phyloP scores from a whole-genome alignment of 106 monocot genomes.

The Platanthera zijinensis region DNA sequence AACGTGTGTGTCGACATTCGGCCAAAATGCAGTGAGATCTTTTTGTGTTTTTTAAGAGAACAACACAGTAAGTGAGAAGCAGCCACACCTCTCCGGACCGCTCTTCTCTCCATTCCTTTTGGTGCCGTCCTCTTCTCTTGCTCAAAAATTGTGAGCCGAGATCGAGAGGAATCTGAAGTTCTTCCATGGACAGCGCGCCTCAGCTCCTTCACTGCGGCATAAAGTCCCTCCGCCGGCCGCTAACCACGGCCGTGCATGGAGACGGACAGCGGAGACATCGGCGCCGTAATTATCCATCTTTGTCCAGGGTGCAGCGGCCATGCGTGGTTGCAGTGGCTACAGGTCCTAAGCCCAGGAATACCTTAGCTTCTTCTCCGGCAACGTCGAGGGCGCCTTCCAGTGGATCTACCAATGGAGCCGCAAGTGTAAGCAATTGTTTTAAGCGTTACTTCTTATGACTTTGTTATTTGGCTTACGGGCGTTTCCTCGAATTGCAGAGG shows the following conservation, averaged over 20 bases:
- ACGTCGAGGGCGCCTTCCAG: constrained; percentile 14
- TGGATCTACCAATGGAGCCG: constrained; percentile 8
- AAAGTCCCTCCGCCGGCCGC: constrained; percentile 21
- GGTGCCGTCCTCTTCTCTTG: not conserved
- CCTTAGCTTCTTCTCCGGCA: constrained; percentile 4
- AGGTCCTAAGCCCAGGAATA: constrained; percentile 25
- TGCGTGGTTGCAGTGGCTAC: constrained; percentile 51
- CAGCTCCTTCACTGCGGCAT: constrained; percentile 46
- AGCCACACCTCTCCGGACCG: too few relatives aligned
- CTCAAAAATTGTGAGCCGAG: not conserved
- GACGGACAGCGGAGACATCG: not conserved
- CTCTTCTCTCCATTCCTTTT: not conserved
- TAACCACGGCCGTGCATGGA: not conserved
- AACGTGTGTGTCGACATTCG: too few relatives aligned
- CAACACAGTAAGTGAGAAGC: too few relatives aligned
- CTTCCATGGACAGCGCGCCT: constrained; percentile 40
- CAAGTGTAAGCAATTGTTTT: constrained; percentile 8
- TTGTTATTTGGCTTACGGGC: not conserved
- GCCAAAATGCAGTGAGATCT: too few relatives aligned
- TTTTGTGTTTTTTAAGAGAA: too few relatives aligned
- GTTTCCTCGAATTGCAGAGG: constrained; percentile 32
- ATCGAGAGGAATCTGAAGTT: not conserved
- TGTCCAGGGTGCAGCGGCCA: constrained; percentile 7
- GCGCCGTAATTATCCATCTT: constrained; percentile 5
- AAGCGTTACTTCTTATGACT: not conserved